A percentile compares a stretch with the other conserved stretches of the same genome.
Evolutionary conservation across 805 yeast species (phyloP).

Genomic region (Wickerhamomyces pijperi): DNA sequence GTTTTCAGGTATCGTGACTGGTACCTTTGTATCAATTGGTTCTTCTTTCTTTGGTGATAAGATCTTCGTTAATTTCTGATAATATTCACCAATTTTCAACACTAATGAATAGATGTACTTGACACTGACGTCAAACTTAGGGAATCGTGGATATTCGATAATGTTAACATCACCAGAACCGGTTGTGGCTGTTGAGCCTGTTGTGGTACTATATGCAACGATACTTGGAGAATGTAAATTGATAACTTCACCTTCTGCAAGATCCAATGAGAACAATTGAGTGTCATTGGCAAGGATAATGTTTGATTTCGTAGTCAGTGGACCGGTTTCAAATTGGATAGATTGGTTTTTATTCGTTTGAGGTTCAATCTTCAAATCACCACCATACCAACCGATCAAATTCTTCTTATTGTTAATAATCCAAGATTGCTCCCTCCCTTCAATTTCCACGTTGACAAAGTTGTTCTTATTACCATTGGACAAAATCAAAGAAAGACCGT

Average conservation of each 20-base stretch:
- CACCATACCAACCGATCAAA: slow-evolving; percentile 14
- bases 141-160: not conserved
- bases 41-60: not conserved
- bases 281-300: slow-evolving; percentile 21
- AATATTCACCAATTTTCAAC: not conserved
- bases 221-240: slow-evolving; percentile 11
- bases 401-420: slow-evolving; percentile 6
- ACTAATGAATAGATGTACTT: not conserved
- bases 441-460: slow-evolving; percentile 8
- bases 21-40: not conserved
- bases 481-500: slow-evolving; percentile 9
- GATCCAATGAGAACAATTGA: slow-evolving; percentile 17
- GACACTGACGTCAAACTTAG: not conserved
- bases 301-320: slow-evolving; percentile 15
- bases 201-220: slow-evolving; percentile 12
- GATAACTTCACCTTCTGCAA: slow-evolving; percentile 16
- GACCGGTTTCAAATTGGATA: not conserved
- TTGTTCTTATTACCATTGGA: slow-evolving; percentile 3
- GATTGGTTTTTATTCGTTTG: too few relatives aligned
- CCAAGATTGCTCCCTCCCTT: slow-evolving; percentile 7
- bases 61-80: not conserved
- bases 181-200: not conserved
- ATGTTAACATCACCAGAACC: not conserved
- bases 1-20: not conserved
- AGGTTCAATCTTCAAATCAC: slow-evolving; percentile 1